A percentile compares a stretch with the other conserved stretches of the same genome.
These are phyloP conservation scores for Cucumis hystrix DNA, from an alignment of 306 rosid genomes.

Conservation along the genomic window DNA sequence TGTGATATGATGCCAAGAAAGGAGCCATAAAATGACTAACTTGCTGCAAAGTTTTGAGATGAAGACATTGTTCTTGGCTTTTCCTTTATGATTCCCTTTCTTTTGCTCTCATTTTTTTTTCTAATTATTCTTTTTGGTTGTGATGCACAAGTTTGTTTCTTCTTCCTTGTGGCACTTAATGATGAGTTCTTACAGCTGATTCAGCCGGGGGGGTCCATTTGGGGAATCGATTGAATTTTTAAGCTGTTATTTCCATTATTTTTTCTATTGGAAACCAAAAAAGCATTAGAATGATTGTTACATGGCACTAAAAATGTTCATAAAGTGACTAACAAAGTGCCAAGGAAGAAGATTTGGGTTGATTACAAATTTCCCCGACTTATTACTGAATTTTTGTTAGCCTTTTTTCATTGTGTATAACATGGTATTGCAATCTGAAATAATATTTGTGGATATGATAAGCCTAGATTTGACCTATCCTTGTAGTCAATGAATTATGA, in stretches of 20 bases:
- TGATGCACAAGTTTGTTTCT: neutral
- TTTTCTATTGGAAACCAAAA: neutral
- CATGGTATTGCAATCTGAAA: neutral
- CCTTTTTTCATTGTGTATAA: neutral
- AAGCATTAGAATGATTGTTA: neutral
- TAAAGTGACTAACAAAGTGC: neutral
- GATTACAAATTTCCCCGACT: neutral
- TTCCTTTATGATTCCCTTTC: neutral
- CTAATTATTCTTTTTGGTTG: neutral
- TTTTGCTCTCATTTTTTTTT: neutral
- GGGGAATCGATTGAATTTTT: neutral
- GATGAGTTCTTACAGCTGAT: neutral
- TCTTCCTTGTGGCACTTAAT: neutral
- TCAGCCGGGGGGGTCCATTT: neutral
- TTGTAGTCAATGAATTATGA: neutral
- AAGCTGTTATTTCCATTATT: neutral
- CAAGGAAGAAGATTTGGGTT: neutral
- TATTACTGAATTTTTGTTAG: neutral
- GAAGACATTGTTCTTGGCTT: neutral
- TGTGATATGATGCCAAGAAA: neutral
- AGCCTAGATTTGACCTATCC: neutral
- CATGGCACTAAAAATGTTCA: neutral
- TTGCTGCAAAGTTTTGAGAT: neutral
- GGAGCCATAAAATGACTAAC: neutral
- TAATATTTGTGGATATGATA: neutral